Evolutionary conservation across 2,329 filamentous ascomycete species (phyloP), one percentile per base, ranked within the genome.

Genomic region (Exophiala spinifera): DNA sequence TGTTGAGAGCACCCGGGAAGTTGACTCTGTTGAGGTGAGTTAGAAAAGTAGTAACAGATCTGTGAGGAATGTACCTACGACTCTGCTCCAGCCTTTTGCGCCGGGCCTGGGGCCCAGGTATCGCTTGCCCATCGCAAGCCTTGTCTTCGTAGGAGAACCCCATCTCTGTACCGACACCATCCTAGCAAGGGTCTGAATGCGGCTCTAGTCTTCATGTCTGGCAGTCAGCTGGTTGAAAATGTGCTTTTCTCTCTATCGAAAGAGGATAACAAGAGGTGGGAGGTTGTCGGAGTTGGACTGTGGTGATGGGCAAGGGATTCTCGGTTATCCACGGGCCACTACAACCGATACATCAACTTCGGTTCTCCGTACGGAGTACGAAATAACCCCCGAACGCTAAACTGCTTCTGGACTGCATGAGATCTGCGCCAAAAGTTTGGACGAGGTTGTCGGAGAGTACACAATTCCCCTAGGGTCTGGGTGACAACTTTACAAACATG

Each of bases 1-100:
- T 96, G 70, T 96, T 92, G 48, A 97, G 79, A 1, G 94, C 94
- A n/a, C 94, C 94, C 0, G 94, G 94, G 63, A 99, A 99, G 51
- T 83, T 76, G 10, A 83, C 78, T 53, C 81, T 84, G 25, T 37
- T 49, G 21, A 8, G 64, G 65, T 51, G 21, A 17, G 54, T 47
- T 44, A 37, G 13, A 10, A 20, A n/a, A n/a, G n/a, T n/a, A n/a
- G 42, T 3, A 3, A 14, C 14, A 15, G 15, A 43, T 3, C 5
- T 15, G 10, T 21, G 7, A 6, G 4, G 3, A 13, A 15, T 10
- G 17, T 40, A 64, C 76, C 60, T 73, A 85, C 82, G 76, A 77
- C 66, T 85, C 82, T 54, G 82, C 81, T 42, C 78, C 81, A 23
- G 37, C 50, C 33, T 57, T 58, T 46, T 63, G 60, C 19, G 53